These are phyloP conservation scores for Pelargonium australe DNA, from an alignment of 441 rosid species.

Conservation along the genomic window DNA sequence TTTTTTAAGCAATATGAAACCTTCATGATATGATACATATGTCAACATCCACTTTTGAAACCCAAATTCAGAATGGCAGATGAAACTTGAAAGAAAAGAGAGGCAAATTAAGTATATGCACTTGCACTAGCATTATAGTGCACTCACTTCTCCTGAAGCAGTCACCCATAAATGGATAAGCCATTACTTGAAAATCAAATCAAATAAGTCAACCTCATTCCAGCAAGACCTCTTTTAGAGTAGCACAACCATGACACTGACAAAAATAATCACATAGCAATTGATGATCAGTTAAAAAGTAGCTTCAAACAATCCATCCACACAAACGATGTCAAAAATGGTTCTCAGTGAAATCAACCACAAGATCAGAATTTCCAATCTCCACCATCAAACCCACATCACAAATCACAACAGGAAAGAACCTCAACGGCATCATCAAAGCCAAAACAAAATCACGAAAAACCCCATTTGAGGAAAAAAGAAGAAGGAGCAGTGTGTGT, in stretches of 20 bases:
- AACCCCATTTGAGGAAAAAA: conserved; percentile 9
- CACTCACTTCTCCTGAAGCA: neutral
- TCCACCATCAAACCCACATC: conserved; percentile 17
- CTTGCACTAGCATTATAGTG: neutral
- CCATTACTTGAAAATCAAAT: neutral
- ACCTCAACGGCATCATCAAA: neutral
- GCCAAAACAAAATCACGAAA: conserved; percentile 9
- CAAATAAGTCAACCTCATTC: conserved; percentile 2
- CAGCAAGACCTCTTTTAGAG: neutral
- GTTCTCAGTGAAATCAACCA: neutral
- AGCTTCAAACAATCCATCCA: neutral
- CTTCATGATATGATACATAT: neutral
- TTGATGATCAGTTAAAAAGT: neutral
- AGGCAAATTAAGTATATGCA: neutral
- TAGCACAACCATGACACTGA: neutral
- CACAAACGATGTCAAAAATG: neutral
- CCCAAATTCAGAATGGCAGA: neutral
- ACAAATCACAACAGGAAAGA: conserved; percentile 10
- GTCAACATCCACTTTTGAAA: neutral
- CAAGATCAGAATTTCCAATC: conserved; percentile 2
- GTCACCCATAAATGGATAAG: neutral
- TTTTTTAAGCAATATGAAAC: neutral
- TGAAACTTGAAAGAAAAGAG: neutral
- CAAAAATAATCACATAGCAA: neutral
- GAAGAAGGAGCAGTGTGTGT: neutral